phyloP scores from a whole-genome alignment of 2,329 filamentous ascomycete species.

The Colletotrichum sp. region DNA sequence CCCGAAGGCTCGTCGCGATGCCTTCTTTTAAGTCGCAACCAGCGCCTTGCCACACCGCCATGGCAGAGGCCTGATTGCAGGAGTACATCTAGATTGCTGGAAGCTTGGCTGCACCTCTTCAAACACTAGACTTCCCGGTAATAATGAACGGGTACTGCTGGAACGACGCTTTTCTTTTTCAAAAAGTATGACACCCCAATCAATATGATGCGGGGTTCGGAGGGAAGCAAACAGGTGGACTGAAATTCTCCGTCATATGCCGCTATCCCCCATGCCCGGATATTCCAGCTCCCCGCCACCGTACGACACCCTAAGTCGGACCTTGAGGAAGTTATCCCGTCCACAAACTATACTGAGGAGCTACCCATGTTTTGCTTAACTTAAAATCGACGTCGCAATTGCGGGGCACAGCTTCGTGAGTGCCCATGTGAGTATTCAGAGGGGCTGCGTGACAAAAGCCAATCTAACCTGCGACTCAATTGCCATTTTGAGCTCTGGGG shows the following conservation, averaged over 20 bases:
- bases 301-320: not conserved
- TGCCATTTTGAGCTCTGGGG: not conserved
- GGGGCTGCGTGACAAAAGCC: not conserved
- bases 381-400: not conserved
- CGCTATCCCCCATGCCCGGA: not conserved
- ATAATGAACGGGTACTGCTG: not conserved
- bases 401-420: not conserved
- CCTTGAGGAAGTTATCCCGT: not conserved
- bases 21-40: not conserved
- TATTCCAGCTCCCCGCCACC: not conserved
- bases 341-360: not conserved
- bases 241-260: not conserved
- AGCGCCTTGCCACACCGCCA: not conserved
- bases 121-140: not conserved
- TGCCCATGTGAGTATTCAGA: not conserved
- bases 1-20: not conserved
- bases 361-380: not conserved
- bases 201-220: not conserved
- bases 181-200: not conserved
- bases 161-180: not conserved
- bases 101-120: constrained; percentile 7
- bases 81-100: not conserved
- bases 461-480: not conserved
- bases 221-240: constrained; percentile 8
- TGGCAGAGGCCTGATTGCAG: not conserved